phyloP scores from a whole-genome alignment of 2,329 filamentous ascomycete genomes.

The Triangularia setosa region DNA sequence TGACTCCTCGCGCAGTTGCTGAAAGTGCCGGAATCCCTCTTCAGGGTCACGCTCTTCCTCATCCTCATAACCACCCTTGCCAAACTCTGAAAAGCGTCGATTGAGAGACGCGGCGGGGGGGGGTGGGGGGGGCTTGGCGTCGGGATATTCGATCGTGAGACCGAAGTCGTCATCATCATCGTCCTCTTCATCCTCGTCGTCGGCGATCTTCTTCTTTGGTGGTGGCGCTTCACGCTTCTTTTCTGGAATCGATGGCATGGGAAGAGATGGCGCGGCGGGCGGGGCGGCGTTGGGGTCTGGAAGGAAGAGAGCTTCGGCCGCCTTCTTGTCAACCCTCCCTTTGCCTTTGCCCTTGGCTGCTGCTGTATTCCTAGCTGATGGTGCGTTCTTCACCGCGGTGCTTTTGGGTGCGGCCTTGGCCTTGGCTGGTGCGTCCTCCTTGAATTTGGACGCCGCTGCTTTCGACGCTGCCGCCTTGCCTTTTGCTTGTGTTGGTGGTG shows the following conservation, averaged over 20 bases:
- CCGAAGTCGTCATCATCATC: slow-evolving; percentile 52
- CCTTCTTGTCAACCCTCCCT: slow-evolving; percentile 8
- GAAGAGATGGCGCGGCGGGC: slow-evolving; percentile 12
- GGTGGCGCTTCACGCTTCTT: slow-evolving; percentile 29
- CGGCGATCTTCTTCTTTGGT: slow-evolving; percentile 27
- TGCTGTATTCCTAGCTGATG: background rate
- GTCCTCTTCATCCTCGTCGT: slow-evolving; percentile 46
- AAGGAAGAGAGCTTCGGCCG: slow-evolving; percentile 34
- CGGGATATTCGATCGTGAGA: slow-evolving; percentile 58
- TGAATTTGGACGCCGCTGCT: background rate
- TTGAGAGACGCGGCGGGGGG: slow-evolving; percentile 29
- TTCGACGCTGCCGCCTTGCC: slow-evolving; percentile 11
- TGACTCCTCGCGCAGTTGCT: slow-evolving; percentile 13
- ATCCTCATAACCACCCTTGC: slow-evolving; percentile 39
- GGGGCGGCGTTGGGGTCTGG: slow-evolving; percentile 29
- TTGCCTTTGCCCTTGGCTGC: slow-evolving; percentile 5
- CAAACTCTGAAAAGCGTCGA: slow-evolving; percentile 52
- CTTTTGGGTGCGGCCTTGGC: slow-evolving; percentile 16
- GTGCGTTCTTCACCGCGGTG: slow-evolving; percentile 14
- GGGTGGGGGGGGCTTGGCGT: slow-evolving; percentile 45
- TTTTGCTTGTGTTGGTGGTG: slow-evolving; percentile 27
- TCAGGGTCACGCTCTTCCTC: slow-evolving; percentile 38
- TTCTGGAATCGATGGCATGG: background rate
- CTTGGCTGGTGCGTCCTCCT: slow-evolving; percentile 1
- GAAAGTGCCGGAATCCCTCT: slow-evolving; percentile 28